Evolutionary conservation across 2,329 filamentous ascomycete genomes (phyloP).

Genomic region (Pseudocercospora crystallina): DNA sequence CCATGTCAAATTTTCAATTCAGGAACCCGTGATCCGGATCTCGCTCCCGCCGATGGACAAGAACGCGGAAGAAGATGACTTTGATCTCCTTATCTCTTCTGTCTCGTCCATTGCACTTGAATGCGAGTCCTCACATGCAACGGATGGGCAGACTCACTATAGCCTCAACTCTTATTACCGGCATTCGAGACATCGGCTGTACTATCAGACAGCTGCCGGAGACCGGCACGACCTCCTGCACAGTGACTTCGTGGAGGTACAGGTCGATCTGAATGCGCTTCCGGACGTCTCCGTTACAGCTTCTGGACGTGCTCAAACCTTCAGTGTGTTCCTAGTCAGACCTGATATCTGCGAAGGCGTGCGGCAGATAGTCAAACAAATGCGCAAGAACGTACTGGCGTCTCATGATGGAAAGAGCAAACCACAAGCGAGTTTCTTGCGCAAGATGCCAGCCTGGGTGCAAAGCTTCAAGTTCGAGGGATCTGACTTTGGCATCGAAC

Average conservation of each 20-base stretch:
- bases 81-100: slow-evolving; percentile 91
- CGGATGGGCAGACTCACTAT: slow-evolving; percentile 81
- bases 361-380: slow-evolving; percentile 83
- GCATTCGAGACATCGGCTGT: slow-evolving; percentile 81
- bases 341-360: slow-evolving; percentile 91
- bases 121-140: slow-evolving; percentile 91
- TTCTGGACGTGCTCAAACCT: slow-evolving; percentile 78
- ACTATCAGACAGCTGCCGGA: slow-evolving; percentile 86
- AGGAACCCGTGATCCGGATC: slow-evolving; percentile 91
- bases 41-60: slow-evolving; percentile 75
- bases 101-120: slow-evolving; percentile 92
- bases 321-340: slow-evolving; percentile 84
- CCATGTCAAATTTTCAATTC: slow-evolving; percentile 91
- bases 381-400: slow-evolving; percentile 68
- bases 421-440: slow-evolving; percentile 65
- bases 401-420: slow-evolving; percentile 38
- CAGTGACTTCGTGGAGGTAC: slow-evolving; percentile 85
- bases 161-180: slow-evolving; percentile 78
- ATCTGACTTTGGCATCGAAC: slow-evolving; percentile 83
- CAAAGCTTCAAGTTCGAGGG: slow-evolving; percentile 81
- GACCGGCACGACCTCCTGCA: slow-evolving; percentile 82
- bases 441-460: slow-evolving; percentile 80
- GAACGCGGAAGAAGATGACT: slow-evolving; percentile 68
- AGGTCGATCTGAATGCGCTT: slow-evolving; percentile 77
- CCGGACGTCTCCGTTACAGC: slow-evolving; percentile 82